These are phyloP conservation scores for Neurospora hispaniola DNA, from an alignment of 495 filamentous ascomycete species.

Conservation along the genomic window DNA sequence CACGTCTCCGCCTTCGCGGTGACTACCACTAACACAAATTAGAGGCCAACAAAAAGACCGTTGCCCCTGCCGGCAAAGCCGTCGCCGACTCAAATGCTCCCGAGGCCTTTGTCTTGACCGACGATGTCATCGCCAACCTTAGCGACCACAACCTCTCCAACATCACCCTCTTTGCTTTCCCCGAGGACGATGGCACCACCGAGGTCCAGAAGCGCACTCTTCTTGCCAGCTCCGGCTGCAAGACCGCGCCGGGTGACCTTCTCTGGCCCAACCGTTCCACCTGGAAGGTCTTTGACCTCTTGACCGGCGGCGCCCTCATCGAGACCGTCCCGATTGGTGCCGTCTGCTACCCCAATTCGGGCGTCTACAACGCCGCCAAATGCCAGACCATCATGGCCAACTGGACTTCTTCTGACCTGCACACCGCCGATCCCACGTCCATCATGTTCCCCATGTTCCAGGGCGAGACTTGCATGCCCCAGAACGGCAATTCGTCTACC, in stretches of 20 bases:
- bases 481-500: constrained; percentile 13
- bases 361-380: constrained; percentile 30
- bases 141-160: constrained; percentile 5
- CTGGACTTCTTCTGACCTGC: constrained; percentile 27
- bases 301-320: constrained; percentile 23
- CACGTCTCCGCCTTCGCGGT: background rate
- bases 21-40: background rate
- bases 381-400: constrained; percentile 27
- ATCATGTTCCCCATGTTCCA: constrained; percentile 41
- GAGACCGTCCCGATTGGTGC: constrained; percentile 16
- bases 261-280: constrained; percentile 30
- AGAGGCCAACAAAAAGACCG: constrained; percentile 9
- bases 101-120: constrained; percentile 6
- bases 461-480: constrained; percentile 37
- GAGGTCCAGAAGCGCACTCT: background rate
- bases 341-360: constrained; percentile 38
- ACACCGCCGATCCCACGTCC: constrained; percentile 32
- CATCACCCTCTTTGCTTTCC: constrained; percentile 9
- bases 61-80: constrained; percentile 6
- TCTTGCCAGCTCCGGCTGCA: constrained; percentile 25
- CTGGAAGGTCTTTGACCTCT: constrained; percentile 36
- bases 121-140: constrained; percentile 11
- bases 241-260: constrained; percentile 37
- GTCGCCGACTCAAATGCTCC: background rate
- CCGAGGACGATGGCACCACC: background rate